Evolutionary conservation across 2,329 filamentous ascomycete species (phyloP).

Genomic region (Exophiala mesophila): DNA sequence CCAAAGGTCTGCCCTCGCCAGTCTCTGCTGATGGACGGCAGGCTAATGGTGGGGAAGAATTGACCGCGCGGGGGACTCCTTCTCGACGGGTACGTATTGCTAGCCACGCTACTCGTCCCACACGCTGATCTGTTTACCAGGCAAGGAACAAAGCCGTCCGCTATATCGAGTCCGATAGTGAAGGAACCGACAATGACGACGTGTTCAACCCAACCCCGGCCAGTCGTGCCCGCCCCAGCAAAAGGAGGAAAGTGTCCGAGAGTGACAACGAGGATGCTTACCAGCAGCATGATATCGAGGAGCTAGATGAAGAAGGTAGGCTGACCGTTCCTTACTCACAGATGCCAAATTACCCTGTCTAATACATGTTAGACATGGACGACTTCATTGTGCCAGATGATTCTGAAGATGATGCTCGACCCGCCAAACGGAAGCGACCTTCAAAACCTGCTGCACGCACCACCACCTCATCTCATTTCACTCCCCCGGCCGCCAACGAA

Average conservation of each 20-base stretch:
- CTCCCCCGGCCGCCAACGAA: slow-evolving; percentile 36
- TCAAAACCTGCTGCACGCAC: slow-evolving; percentile 32
- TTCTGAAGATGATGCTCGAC: slow-evolving; percentile 63
- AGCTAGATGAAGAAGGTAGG: slow-evolving; percentile 51
- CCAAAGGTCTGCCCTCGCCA: slow-evolving; percentile 46
- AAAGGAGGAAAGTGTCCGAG: slow-evolving; percentile 58
- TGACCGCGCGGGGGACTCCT: slow-evolving; percentile 60
- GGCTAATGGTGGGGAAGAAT: slow-evolving; percentile 26
- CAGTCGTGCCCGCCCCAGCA: slow-evolving; percentile 42
- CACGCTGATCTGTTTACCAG: slow-evolving; percentile 31
- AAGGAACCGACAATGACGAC: slow-evolving; percentile 63
- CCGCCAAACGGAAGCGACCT: slow-evolving; percentile 67
- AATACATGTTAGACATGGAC: slow-evolving; percentile 74
- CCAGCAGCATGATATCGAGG: slow-evolving; percentile 57
- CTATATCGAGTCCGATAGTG: slow-evolving; percentile 81
- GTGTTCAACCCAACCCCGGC: slow-evolving; percentile 57
- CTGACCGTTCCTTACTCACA: too few species aligned
- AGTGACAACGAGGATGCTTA: slow-evolving; percentile 66
- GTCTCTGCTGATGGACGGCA: slow-evolving; percentile 39
- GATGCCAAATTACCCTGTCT: too few species aligned
- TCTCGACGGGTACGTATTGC: slow-evolving; percentile 64
- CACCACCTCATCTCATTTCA: slow-evolving; percentile 39
- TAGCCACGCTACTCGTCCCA: background rate
- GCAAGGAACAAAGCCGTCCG: slow-evolving; percentile 61
- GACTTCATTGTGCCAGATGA: slow-evolving; percentile 87